phyloP scores from a whole-genome alignment of 2,329 filamentous ascomycete genomes.

The Endothia cerciana region DNA sequence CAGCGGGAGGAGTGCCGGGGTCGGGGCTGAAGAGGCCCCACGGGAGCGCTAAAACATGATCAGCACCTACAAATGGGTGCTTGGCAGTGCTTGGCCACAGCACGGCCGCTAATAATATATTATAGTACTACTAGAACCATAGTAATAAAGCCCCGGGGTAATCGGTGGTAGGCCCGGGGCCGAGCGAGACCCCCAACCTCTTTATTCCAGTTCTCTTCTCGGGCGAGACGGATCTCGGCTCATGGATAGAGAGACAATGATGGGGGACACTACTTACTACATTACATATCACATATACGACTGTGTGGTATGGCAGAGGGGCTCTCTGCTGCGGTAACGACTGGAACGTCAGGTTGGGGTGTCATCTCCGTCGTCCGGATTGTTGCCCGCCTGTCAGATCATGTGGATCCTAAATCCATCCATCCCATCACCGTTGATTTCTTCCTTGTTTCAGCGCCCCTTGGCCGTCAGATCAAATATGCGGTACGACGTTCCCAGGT shows the following conservation, averaged over 20 bases:
- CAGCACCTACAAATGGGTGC: not conserved
- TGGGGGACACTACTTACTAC: too few relatives aligned
- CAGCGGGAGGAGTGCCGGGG: constrained; percentile 17
- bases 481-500: not conserved
- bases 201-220: too few relatives aligned
- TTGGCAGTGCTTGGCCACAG: not conserved
- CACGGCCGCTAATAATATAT: not conserved
- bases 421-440: not conserved
- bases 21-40: constrained; percentile 12
- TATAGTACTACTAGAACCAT: too few relatives aligned
- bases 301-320: not conserved
- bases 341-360: not conserved
- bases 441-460: not conserved
- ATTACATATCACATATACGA: too few relatives aligned
- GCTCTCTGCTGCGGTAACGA: constrained; percentile 2
- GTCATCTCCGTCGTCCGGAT: not conserved
- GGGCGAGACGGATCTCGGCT: too few relatives aligned
- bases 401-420: not conserved
- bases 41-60: constrained; percentile 13
- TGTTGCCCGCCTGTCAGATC: not conserved
- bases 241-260: too few relatives aligned
- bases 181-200: too few relatives aligned
- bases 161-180: too few relatives aligned
- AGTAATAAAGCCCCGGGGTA: too few relatives aligned
- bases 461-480: not conserved